A percentile compares a stretch with the other conserved stretches of the same genome.
These are phyloP conservation scores for Gardenia jasminoides DNA, from an alignment of 257 asterid species.

Conservation along the genomic window DNA sequence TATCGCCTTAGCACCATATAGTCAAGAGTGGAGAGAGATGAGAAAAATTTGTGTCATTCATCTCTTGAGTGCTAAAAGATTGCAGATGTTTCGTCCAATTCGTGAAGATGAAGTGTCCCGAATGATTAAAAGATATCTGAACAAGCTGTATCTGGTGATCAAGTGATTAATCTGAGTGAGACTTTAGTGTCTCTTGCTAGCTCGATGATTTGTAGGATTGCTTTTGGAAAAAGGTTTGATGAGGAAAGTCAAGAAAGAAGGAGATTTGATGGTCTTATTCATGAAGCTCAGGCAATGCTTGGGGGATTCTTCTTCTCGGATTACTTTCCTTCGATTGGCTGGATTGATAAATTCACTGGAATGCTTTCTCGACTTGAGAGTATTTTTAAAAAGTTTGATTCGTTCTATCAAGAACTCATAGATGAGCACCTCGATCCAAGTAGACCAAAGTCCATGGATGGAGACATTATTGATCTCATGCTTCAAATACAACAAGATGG, in stretches of 20 bases:
- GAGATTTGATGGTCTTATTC: neutral
- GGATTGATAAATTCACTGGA: neutral
- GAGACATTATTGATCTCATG: slow-evolving; percentile 1
- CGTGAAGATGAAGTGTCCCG: neutral
- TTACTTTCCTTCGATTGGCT: neutral
- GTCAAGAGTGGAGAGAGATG: slow-evolving; percentile 26
- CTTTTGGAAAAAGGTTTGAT: neutral
- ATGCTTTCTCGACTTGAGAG: neutral
- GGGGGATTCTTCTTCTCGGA: neutral
- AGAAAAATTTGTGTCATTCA: slow-evolving; percentile 13
- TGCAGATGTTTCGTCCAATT: neutral
- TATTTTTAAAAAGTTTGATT: neutral
- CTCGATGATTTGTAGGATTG: neutral
- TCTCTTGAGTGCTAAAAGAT: slow-evolving; percentile 15
- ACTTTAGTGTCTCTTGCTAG: neutral
- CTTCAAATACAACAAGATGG: neutral
- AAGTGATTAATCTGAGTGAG: too few species aligned
- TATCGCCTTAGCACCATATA: slow-evolving; percentile 28
- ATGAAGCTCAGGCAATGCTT: neutral
- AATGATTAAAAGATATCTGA: neutral
- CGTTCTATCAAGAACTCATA: neutral
- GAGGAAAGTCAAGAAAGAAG: neutral
- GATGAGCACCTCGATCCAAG: neutral
- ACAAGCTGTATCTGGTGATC: neutral
- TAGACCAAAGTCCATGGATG: neutral